Evolutionary conservation across 1,139 yeast genomes (phyloP).

Genomic region (Blastobotrys malaysiensis): DNA sequence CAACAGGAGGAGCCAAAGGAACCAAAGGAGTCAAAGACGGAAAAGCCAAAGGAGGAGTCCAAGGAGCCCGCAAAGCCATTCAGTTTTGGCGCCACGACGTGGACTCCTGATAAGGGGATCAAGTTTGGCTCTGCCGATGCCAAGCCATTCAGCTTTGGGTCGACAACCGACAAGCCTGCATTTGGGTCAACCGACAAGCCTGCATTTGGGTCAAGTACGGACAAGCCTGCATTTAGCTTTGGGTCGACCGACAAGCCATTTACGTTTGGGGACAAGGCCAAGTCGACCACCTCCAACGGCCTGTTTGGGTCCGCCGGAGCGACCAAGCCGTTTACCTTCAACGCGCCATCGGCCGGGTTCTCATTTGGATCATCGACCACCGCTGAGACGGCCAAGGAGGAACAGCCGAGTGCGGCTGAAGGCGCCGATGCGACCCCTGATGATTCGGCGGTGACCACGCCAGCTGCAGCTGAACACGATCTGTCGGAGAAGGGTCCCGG

Average conservation of each 20-base stretch:
- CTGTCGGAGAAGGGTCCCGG: conserved; percentile 57
- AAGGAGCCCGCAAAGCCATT: conserved; percentile 9
- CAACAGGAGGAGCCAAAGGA: conserved; percentile 17
- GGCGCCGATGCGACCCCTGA: conserved; percentile 18
- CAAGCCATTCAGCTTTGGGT: conserved; percentile 11
- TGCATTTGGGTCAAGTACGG: conserved; percentile 19
- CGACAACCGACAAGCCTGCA: conserved; percentile 16
- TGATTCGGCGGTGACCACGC: conserved; percentile 15
- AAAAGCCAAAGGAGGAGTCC: too few species aligned
- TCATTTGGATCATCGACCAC: background rate
- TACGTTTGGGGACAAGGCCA: background rate
- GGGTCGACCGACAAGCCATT: background rate
- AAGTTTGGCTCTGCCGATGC: conserved; percentile 26
- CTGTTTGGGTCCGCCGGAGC: background rate
- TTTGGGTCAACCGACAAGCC: conserved; percentile 26
- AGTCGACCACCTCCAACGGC: background rate
- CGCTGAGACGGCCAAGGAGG: background rate
- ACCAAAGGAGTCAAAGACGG: conserved; percentile 18
- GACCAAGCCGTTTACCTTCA: background rate
- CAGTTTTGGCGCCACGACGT: conserved; percentile 17
- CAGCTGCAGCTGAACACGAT: conserved; percentile 28
- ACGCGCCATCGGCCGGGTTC: background rate
- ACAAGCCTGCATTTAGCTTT: background rate
- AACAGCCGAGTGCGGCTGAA: conserved; percentile 9
- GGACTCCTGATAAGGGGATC: conserved; percentile 35